Conservation (phyloP, 2,329 filamentous ascomycete genomes). For the Didymosphaeria variabile region DNA sequence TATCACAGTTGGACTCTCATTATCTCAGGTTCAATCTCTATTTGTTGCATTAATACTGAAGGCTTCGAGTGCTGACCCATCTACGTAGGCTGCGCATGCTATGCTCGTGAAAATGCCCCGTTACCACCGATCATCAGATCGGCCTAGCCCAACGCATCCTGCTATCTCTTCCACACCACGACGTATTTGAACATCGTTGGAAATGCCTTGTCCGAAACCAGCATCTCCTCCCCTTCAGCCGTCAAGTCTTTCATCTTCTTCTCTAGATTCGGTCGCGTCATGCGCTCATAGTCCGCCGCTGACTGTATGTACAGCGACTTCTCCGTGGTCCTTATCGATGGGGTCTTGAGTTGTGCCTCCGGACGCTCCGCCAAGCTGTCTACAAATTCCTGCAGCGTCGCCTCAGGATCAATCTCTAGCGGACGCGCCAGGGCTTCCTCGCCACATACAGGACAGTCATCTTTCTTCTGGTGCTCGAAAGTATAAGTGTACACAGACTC, state of each 20-base stretch:
- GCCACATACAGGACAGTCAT: conserved; percentile 94
- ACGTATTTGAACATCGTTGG: conserved; percentile 73
- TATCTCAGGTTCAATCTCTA: neutral
- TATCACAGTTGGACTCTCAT: neutral
- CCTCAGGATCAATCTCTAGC: conserved; percentile 73
- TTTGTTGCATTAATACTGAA: neutral
- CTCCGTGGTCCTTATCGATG: conserved; percentile 80
- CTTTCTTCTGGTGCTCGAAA: conserved; percentile 92
- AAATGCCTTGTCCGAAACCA: conserved; percentile 92
- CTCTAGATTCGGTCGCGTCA: conserved; percentile 82
- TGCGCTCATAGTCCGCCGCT: conserved; percentile 81
- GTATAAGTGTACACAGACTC: conserved; percentile 97
- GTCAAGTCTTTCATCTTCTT: conserved; percentile 82
- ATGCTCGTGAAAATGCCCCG: neutral
- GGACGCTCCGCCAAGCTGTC: conserved; percentile 83
- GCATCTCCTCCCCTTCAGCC: conserved; percentile 83
- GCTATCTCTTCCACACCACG: conserved; percentile 56
- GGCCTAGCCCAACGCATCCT: neutral
- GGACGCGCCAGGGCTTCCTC: conserved; percentile 73
- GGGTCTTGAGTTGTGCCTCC: conserved; percentile 93
- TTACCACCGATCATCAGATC: neutral
- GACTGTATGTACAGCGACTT: conserved; percentile 92
- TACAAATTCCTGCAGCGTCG: conserved; percentile 83
- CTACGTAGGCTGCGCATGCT: neutral
- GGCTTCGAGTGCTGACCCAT: neutral